Evolutionary conservation across 2,329 filamentous ascomycete species (phyloP).

Genomic region (Didymella arachidicola): DNA sequence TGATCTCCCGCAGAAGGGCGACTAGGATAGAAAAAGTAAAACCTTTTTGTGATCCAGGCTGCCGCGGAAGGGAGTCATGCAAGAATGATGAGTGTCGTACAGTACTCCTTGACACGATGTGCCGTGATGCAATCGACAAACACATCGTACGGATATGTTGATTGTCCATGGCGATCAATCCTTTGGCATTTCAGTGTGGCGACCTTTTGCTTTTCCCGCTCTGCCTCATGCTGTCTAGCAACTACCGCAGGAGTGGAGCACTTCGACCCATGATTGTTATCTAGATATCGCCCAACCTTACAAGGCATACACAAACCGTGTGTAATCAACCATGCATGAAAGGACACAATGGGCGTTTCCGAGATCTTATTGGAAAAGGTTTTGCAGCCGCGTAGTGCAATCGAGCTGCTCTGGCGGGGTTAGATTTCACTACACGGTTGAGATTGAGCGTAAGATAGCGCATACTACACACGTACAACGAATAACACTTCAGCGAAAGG

Average conservation of each 20-base stretch:
- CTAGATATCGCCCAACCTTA: background rate
- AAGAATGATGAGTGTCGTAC: conserved; percentile 8
- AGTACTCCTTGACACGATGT: conserved; percentile 5
- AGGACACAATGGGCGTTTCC: background rate
- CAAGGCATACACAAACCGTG: conserved; percentile 5
- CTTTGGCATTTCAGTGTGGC: background rate
- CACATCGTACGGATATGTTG: background rate
- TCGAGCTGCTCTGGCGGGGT: background rate
- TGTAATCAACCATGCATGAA: conserved; percentile 5
- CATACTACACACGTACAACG: conserved; percentile 5
- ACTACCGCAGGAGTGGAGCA: background rate
- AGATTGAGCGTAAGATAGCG: conserved; percentile 3
- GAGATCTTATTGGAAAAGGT: conserved; percentile 9
- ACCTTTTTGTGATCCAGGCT: background rate
- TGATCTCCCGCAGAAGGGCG: background rate
- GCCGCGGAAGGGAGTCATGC: conserved; percentile 11
- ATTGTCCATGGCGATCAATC: background rate
- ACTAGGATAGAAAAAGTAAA: conserved; percentile 10
- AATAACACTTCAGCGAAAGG: conserved; percentile 14
- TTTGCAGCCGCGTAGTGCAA: conserved; percentile 11
- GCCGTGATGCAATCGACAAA: conserved; percentile 1
- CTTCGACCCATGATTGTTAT: background rate
- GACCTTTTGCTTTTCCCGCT: conserved; percentile 5
- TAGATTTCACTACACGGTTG: conserved; percentile 6
- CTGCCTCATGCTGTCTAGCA: background rate